Evolutionary conservation across 176 grass and related monocot genomes (phyloP), one percentile per base, ranked within the genome.

Genomic region (Oryza coarctata): DNA sequence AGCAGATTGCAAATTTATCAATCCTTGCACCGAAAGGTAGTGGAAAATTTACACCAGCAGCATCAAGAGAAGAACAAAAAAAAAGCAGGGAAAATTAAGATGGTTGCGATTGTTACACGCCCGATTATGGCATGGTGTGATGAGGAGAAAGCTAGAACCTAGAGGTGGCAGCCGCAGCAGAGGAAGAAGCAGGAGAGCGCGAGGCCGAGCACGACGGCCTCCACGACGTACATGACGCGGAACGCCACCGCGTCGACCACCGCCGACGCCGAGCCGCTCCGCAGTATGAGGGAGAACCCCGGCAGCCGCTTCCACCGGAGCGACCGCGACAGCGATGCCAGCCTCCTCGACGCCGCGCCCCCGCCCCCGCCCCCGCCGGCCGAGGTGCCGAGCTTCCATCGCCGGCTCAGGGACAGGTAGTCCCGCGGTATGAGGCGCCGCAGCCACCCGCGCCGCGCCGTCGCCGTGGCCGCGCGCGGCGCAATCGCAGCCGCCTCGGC

Each of bases 101-200:
- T 33, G 6, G 14, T n/a, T 9, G 6, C 65, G 27, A 44, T 18
- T 26, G 12, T 45, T 41, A 38, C 80, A 78, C 27, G 36, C 30
- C 65, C 4, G 34, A 18, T 23, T 52, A 45, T 57, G 25, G 71
- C 22, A 34, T 76, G 26, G 25, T 0, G 35, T 17, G 45, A 47
- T 10, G 18, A 12, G 7, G 13, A 15, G 7, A 26, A 1, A 39
- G 22, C 57, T 74, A 91, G 8, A 11, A 40, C 15, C 58, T 80
- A 91, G 71, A 98, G 52, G 44, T 89, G 90, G 75, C 95, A 98
- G 0, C 95, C 95, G 70, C 92, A 95, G 83, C 92, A 98, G 55
- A 94, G 81, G 86, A 91, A 94, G 92, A 98, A 98, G 95, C 90
- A 93, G 12, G 84, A 93, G 71, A 98, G 83, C 12, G 88, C 91